These are phyloP conservation scores for Echinochloa phyllopogon DNA, from an alignment of 176 grass and related monocot genomes.

Conservation along the genomic window DNA sequence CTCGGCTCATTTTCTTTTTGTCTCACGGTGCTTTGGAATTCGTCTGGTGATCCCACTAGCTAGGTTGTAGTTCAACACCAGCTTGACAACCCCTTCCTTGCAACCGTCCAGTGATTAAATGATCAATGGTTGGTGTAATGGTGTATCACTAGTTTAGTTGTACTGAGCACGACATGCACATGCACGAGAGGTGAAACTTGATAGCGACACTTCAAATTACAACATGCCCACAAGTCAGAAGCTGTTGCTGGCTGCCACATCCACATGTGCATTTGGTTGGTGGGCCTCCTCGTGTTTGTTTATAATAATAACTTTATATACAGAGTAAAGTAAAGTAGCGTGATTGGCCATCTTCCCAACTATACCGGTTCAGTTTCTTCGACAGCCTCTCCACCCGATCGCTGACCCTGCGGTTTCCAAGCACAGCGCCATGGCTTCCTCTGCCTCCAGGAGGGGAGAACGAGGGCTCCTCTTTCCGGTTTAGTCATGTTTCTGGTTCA, in stretches of 20 bases:
- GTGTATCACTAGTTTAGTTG: too few relatives aligned
- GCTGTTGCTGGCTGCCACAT: too few relatives aligned
- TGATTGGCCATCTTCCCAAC: background rate
- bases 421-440: slow-evolving; percentile 33
- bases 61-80: too few relatives aligned
- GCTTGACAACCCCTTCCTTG: too few relatives aligned
- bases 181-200: too few relatives aligned
- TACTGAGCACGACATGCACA: too few relatives aligned
- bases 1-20: slow-evolving; percentile 7
- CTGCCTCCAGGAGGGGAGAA: slow-evolving; percentile 14
- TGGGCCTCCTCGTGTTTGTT: background rate
- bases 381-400: background rate
- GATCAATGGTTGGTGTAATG: too few relatives aligned
- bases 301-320: too few relatives aligned
- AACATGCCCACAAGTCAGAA: too few relatives aligned
- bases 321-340: background rate
- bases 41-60: slow-evolving; percentile 59
- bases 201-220: too few relatives aligned
- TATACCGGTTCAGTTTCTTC: background rate
- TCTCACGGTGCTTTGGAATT: slow-evolving; percentile 16
- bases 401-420: background rate
- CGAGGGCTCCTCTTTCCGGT: background rate
- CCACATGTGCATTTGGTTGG: background rate
- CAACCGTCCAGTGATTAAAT: too few relatives aligned
- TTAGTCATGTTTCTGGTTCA: too few relatives aligned